Evolutionary conservation across 2,329 filamentous ascomycete genomes (phyloP).

Genomic region (Monosporascus sp.): DNA sequence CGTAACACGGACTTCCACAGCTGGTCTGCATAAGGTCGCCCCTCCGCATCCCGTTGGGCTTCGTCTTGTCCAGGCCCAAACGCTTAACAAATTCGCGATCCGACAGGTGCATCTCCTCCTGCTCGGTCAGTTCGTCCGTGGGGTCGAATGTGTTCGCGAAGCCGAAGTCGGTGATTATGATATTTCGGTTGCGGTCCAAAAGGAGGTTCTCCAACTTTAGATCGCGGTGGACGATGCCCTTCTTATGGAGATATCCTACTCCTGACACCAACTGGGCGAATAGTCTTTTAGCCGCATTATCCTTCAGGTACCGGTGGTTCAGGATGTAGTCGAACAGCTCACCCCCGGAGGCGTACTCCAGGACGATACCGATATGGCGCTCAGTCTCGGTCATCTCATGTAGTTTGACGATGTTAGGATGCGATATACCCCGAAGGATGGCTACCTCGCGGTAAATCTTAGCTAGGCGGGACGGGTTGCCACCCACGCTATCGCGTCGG

Average conservation of each 20-base stretch:
- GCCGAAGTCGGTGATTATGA: constrained; percentile 99
- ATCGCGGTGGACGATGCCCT: constrained; percentile 96
- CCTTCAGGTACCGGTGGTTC: constrained; percentile 93
- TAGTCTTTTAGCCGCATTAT: constrained; percentile 80
- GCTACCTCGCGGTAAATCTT: constrained; percentile 98
- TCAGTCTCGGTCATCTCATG: constrained; percentile 99
- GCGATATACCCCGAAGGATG: constrained; percentile 80
- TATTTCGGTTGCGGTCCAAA: constrained; percentile 93
- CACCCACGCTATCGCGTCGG: constrained; percentile 81
- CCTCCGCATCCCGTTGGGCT: constrained; percentile 69
- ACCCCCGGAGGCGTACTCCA: constrained; percentile 96
- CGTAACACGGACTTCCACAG: constrained; percentile 96
- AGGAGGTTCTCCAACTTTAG: constrained; percentile 94
- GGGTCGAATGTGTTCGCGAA: constrained; percentile 98
- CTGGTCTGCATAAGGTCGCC: constrained; percentile 99
- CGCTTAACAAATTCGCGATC: constrained; percentile 87
- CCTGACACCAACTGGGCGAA: constrained; percentile 96
- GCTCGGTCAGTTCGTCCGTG: constrained; percentile 78
- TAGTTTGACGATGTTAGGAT: constrained; percentile 93
- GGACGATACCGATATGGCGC: constrained; percentile 92
- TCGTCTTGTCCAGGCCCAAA: constrained; percentile 75
- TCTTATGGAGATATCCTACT: constrained; percentile 96
- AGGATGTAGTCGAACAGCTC: constrained; percentile 98
- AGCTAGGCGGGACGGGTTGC: constrained; percentile 80
- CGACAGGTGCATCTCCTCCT: constrained; percentile 80